Conservation (phyloP, 2,329 filamentous ascomycete species). For the Zarea fungicola region DNA sequence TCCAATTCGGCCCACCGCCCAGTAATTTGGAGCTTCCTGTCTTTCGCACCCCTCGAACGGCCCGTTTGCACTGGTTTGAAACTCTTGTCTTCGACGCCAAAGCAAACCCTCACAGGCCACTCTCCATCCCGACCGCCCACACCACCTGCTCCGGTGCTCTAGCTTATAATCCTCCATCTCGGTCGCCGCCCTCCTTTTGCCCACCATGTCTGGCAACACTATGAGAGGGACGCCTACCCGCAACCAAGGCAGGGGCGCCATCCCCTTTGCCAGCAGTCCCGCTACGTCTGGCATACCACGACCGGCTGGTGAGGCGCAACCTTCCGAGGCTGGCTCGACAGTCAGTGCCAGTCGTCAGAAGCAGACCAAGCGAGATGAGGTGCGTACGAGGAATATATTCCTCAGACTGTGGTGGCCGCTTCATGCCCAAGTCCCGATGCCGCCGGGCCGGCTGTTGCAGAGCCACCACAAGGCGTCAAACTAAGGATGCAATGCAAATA, state of each 20-base stretch:
- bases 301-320: constrained; percentile 59
- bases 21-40: background rate
- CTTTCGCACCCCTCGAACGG: constrained; percentile 7
- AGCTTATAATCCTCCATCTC: constrained; percentile 3
- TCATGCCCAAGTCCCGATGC: background rate
- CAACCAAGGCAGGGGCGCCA: constrained; percentile 50
- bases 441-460: background rate
- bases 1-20: constrained; percentile 9
- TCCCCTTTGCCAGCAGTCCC: constrained; percentile 59
- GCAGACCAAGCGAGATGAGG: constrained; percentile 97
- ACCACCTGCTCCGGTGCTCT: constrained; percentile 6
- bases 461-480: background rate
- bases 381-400: constrained; percentile 41
- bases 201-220: constrained; percentile 54
- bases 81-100: constrained; percentile 1
- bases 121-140: background rate
- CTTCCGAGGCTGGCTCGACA: constrained; percentile 59
- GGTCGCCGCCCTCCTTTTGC: background rate
- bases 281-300: constrained; percentile 62
- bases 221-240: constrained; percentile 66
- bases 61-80: constrained; percentile 9
- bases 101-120: constrained; percentile 3
- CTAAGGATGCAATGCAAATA: background rate
- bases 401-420: background rate
- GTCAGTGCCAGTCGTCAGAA: constrained; percentile 93